phyloP scores from a whole-genome alignment of 306 rosid species.

The Cicer arietinum region DNA sequence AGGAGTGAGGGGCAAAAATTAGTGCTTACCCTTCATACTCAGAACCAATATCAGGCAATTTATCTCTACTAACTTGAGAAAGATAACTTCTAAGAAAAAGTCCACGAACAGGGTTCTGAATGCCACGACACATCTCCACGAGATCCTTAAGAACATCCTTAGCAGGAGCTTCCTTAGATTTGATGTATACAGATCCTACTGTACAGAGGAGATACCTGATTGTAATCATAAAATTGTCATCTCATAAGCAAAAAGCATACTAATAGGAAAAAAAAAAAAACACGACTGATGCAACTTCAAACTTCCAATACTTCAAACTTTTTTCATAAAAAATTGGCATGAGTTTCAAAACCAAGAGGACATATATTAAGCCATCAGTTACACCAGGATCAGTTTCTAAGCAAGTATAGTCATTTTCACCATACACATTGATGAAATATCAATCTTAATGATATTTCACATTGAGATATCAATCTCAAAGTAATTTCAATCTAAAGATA shows the following conservation, averaged over 20 bases:
- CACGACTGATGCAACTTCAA: neutral
- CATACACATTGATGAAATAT: slow-evolving; percentile 2
- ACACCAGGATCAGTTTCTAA: neutral
- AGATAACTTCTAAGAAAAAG: slow-evolving; percentile 90
- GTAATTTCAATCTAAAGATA: slow-evolving; percentile 3
- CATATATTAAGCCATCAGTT: slow-evolving; percentile 5
- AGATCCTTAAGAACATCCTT: slow-evolving; percentile 96
- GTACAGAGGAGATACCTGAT: slow-evolving; percentile 96
- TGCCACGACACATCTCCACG: slow-evolving; percentile 93
- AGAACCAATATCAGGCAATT: slow-evolving; percentile 81
- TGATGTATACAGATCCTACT: slow-evolving; percentile 91
- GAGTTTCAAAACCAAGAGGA: slow-evolving; percentile 27
- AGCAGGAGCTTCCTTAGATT: slow-evolving; percentile 93
- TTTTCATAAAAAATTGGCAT: neutral
- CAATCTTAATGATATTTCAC: neutral
- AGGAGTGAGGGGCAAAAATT: slow-evolving; percentile 2
- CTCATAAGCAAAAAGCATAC: slow-evolving; percentile 21
- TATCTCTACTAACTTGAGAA: slow-evolving; percentile 89
- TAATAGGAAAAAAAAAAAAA: neutral
- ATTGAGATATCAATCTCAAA: slow-evolving; percentile 7
- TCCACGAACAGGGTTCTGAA: slow-evolving; percentile 93
- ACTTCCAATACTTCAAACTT: neutral
- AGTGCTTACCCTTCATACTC: slow-evolving; percentile 85
- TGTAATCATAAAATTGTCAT: slow-evolving; percentile 31
- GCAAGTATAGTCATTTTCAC: slow-evolving; percentile 25